Percentiles rank a stretch among this genome's conserved stretches.
phyloP scores from a whole-genome alignment of 192 early-diverging fungal species.

The Backusella sp. region DNA sequence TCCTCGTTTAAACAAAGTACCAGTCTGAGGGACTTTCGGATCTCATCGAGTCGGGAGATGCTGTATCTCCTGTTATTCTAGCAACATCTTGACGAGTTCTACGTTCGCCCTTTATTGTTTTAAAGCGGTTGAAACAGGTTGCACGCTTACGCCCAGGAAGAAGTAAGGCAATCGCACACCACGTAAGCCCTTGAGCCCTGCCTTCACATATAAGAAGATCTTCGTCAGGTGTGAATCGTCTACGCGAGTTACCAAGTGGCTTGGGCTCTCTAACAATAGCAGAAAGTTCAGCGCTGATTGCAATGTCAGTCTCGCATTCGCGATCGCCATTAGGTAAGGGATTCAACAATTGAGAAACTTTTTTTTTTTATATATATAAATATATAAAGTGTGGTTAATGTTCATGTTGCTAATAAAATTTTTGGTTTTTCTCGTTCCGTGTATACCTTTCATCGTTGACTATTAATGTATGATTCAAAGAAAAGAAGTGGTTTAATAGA shows the following conservation, averaged over 20 bases:
- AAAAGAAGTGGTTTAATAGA: background rate
- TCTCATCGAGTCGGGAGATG: background rate
- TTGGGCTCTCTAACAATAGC: no score
- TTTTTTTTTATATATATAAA: background rate
- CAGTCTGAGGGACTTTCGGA: background rate
- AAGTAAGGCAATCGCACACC: conserved; percentile 28
- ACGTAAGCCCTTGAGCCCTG: conserved; percentile 28
- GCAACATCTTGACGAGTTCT: conserved; percentile 18
- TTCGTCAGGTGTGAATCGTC: conserved; percentile 30
- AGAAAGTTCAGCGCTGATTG: no score
- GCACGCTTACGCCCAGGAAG: conserved; percentile 34
- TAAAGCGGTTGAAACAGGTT: conserved; percentile 35
- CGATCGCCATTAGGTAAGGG: background rate
- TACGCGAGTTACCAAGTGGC: conserved; percentile 23
- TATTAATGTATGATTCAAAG: background rate
- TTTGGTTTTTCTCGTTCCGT: background rate
- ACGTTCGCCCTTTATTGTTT: conserved; percentile 30
- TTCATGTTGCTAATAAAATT: no score
- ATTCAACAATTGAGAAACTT: background rate
- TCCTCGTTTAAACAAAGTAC: no score
- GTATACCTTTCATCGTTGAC: background rate
- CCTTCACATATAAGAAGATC: conserved; percentile 31
- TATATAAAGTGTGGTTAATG: no score
- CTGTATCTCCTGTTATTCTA: background rate
- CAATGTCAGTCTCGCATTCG: no score